Percentiles rank a stretch among this genome's conserved stretches.
Evolutionary conservation across 1,139 yeast species (phyloP).

Genomic region (Candida glucosophila): DNA sequence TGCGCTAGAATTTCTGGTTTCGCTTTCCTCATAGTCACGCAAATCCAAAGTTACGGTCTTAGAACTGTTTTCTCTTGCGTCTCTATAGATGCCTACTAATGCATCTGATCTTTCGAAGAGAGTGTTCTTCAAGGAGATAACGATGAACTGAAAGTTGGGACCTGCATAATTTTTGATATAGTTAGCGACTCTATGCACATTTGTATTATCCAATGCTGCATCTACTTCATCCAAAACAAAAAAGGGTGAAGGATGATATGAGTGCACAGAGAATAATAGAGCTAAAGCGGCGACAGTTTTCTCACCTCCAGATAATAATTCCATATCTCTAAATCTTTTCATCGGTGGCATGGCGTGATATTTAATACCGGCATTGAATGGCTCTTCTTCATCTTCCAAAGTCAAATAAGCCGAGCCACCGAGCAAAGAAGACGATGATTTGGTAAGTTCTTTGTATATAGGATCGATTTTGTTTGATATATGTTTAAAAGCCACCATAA

Average conservation of each 20-base stretch:
- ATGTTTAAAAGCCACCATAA: slow-evolving; percentile 69
- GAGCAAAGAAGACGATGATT: slow-evolving; percentile 53
- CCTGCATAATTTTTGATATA: slow-evolving; percentile 75
- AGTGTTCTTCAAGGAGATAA: slow-evolving; percentile 82
- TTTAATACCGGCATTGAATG: slow-evolving; percentile 72
- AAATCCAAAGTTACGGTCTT: slow-evolving; percentile 69
- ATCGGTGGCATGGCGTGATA: slow-evolving; percentile 97
- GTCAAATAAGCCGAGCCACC: slow-evolving; percentile 93
- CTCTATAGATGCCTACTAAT: slow-evolving; percentile 87
- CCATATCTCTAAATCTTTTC: slow-evolving; percentile 92
- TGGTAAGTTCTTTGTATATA: slow-evolving; percentile 84
- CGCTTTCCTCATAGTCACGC: slow-evolving; percentile 47
- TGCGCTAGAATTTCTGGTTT: slow-evolving; percentile 9
- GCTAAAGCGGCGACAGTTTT: slow-evolving; percentile 96
- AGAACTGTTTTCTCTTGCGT: slow-evolving; percentile 70
- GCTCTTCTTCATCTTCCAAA: slow-evolving; percentile 84
- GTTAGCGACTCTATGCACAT: slow-evolving; percentile 76
- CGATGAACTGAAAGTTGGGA: slow-evolving; percentile 82
- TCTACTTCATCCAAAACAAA: slow-evolving; percentile 95
- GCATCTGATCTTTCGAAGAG: slow-evolving; percentile 86
- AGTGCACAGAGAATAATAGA: slow-evolving; percentile 80
- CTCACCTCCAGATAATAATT: slow-evolving; percentile 91
- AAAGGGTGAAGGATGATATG: slow-evolving; percentile 90
- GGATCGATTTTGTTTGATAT: slow-evolving; percentile 65
- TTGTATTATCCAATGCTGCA: slow-evolving; percentile 89